Base-by-base conservation (phyloP, 1,284 basidiomycete genomes). In the Athelia sp. region DNA sequence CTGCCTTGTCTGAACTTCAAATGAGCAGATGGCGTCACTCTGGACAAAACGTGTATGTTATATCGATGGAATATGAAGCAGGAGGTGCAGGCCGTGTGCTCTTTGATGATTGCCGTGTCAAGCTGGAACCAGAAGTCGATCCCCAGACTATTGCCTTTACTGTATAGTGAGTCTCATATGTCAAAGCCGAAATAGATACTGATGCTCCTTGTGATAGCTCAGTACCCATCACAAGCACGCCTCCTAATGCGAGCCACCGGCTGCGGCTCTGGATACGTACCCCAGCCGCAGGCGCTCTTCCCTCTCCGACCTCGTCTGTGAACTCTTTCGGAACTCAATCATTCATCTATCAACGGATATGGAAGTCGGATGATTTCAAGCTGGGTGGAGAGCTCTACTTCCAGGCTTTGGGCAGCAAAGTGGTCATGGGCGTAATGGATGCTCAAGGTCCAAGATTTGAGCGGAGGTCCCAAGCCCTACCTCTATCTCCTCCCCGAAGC, bases 41-140 rank as follows among this genome's bases (percentile, higher is more conserved):
- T 23, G 64, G 67, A 21, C 68, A 69, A 2, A 68, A 66, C 13
- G 36, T 74, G 22, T 81, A 78, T 51, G 67, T 67, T 32, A 74
- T 81, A 53, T 74, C 74, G 4, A 58, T 84, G 54, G 79, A 79
- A 17, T 84, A 83, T 55, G 81, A 81, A 49, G 76, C 78, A 3
- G 72, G 71, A 45, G 81, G 81, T 1, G 76, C 77, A 0, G 81
- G 81, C 14, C 70, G 64, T 38, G 64, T 64, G 21, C 60, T 82
- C 14, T 72, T 84, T 49, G 73, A 76, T n/a, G 71, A 80, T 50
- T 64, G 54, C 47, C 48, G 55, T 10, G 52, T 79, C 14, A 66
- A 64, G 14, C 60, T 84, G 46, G 67, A 69, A 23, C 59, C 82
- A 26, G 76, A 78, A 31, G 74, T 71, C 40, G 73, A 80, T 45